Base-by-base conservation (phyloP, 139 green algal species). In the Chlamydomonas schloesseri region DNA sequence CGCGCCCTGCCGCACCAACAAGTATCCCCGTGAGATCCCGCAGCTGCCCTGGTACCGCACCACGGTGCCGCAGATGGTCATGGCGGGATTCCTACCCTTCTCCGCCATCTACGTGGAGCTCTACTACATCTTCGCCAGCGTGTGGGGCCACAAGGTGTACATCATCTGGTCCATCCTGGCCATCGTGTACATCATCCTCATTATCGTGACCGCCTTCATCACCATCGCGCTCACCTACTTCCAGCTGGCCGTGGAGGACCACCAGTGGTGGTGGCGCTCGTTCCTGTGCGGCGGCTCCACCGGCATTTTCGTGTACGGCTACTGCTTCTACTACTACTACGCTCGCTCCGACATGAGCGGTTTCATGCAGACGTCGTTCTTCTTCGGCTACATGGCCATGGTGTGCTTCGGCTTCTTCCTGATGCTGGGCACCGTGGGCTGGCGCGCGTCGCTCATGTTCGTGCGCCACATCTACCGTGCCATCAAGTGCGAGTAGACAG, bases 71-170 rank as follows among this genome's bases (percentile, higher is more conserved):
- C 97, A 99, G 92, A 98, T 99, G 95, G 28, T 96, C 28, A 98
- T 99, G 96, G 97, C 96, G 23, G 96, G 96, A 73, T 98, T 98
- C 92, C 92, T 99, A 81, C 97, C 96, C 53, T 99, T 99, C 94
- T 96, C 89, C 42, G 97, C 97, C 77, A 99, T 99, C 92, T 99
- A 99, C 94, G 97, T 99, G 53, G 97, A 99, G 96, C 95, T 99
- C 29, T 98, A 98, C 93, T 99, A 99, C 93, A 98, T 99, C 88
- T 99, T 99, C 88, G 94, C 94, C 71, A 96, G 82, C 75, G 93
- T 99, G 55, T 99, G 97, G 97, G 97, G 97, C 50, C 96, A 99
- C 93, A 99, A 99, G 93, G 93, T 98, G 55, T 99, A 99, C 96
- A 97, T 96, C 83, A 98, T 99, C 90, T 99, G 96, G 93, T 94